These are phyloP conservation scores for Murraya paniculata DNA, from an alignment of 345 rosid genomes.

Conservation along the genomic window DNA sequence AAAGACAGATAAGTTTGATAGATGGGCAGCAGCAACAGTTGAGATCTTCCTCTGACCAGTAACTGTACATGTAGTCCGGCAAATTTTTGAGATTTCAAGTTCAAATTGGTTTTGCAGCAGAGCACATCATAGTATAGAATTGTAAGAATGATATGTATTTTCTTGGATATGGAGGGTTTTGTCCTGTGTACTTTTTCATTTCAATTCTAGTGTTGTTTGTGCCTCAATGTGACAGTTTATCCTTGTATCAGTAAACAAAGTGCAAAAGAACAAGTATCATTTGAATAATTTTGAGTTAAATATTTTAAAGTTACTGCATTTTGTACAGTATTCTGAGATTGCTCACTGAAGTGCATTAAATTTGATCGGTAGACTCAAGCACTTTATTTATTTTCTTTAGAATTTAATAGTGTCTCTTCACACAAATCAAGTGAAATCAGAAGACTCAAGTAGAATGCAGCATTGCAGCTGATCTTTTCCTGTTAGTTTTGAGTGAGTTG, in stretches of 20 bases:
- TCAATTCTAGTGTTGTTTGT: background rate
- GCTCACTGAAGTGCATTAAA: background rate
- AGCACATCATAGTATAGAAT: slow-evolving; percentile 18
- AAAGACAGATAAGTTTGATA: slow-evolving; percentile 55
- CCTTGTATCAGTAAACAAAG: slow-evolving; percentile 13
- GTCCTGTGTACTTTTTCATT: background rate
- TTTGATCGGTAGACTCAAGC: background rate
- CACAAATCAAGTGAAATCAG: background rate
- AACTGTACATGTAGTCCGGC: slow-evolving; percentile 17
- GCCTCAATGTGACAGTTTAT: background rate
- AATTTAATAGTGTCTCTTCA: background rate
- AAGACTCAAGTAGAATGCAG: background rate
- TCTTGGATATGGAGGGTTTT: slow-evolving; percentile 13
- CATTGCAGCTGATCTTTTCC: background rate
- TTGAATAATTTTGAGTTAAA: background rate
- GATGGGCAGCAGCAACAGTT: slow-evolving; percentile 69
- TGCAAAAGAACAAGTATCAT: slow-evolving; percentile 13
- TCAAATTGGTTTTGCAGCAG: slow-evolving; percentile 17
- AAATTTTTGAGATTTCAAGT: slow-evolving; percentile 11
- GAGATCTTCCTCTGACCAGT: slow-evolving; percentile 54
- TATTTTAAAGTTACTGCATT: background rate
- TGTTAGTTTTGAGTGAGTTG: background rate
- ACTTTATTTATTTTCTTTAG: background rate
- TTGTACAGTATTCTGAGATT: background rate
- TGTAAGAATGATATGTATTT: slow-evolving; percentile 19